A percentile compares a stretch with the other conserved stretches of the same genome.
These are phyloP conservation scores for Stemphylium beticola DNA, from an alignment of 2,329 filamentous ascomycete genomes.

Conservation along the genomic window DNA sequence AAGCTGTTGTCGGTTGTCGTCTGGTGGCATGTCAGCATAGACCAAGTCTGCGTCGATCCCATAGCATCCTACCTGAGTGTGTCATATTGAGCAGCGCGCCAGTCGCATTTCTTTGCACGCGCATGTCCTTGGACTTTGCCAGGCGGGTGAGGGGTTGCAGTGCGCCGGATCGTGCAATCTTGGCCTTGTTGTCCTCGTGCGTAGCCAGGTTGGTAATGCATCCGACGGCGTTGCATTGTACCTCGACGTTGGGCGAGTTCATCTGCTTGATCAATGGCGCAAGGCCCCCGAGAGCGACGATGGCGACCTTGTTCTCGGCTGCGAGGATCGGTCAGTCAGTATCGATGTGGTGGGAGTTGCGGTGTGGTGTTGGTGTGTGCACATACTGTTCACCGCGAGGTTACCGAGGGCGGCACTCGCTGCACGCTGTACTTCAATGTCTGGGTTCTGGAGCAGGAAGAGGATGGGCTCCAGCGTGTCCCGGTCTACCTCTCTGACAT, in stretches of 20 bases:
- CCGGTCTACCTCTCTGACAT: conserved; percentile 94
- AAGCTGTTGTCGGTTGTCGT: conserved; percentile 96
- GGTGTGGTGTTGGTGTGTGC: background rate
- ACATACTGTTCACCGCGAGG: conserved; percentile 90
- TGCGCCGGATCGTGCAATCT: conserved; percentile 94
- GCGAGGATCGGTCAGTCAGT: conserved; percentile 58
- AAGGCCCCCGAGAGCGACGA: conserved; percentile 89
- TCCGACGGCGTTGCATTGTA: conserved; percentile 98
- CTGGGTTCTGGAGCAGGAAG: conserved; percentile 89
- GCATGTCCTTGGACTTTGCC: conserved; percentile 98
- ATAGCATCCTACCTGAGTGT: conserved; percentile 77
- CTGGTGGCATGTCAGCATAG: conserved; percentile 55
- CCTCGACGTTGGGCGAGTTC: conserved; percentile 97
- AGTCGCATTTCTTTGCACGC: conserved; percentile 95
- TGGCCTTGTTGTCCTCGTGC: conserved; percentile 98
- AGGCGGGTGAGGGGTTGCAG: conserved; percentile 87
- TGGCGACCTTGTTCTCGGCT: conserved; percentile 98
- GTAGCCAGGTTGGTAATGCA: conserved; percentile 99
- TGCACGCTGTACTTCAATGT: conserved; percentile 96
- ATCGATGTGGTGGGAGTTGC: conserved; percentile 2
- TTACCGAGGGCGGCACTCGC: conserved; percentile 96
- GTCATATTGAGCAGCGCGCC: conserved; percentile 98
- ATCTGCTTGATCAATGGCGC: conserved; percentile 95
- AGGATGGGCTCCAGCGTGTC: conserved; percentile 96
- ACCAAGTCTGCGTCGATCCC: background rate